These are phyloP conservation scores for Solanum etuberosum DNA, from an alignment of 257 asterid genomes.

Conservation along the genomic window DNA sequence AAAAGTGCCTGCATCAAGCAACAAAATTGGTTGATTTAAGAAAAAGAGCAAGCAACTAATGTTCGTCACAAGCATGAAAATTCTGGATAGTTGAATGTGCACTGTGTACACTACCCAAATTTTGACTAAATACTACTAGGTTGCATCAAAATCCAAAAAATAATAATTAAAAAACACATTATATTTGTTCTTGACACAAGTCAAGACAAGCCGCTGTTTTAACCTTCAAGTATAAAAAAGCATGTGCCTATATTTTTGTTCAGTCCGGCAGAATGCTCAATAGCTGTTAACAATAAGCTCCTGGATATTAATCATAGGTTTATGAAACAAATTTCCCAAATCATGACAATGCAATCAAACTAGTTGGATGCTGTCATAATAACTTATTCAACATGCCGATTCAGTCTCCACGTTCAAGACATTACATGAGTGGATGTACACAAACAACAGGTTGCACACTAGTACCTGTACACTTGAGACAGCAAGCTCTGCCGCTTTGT, in stretches of 20 bases:
- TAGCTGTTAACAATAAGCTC: neutral
- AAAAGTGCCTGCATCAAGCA: constrained; percentile 63
- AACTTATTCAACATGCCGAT: neutral
- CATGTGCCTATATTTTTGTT: neutral
- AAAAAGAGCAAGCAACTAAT: neutral
- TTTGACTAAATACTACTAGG: neutral
- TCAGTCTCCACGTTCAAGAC: neutral
- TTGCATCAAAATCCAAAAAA: neutral
- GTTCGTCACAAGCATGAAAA: neutral
- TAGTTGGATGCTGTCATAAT: neutral
- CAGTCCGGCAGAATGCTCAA: neutral
- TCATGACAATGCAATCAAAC: neutral
- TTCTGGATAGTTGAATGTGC: neutral
- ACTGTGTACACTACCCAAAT: neutral
- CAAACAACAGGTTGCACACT: neutral
- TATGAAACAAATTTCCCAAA: neutral
- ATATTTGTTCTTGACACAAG: neutral
- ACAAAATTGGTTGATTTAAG: neutral
- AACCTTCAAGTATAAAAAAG: neutral
- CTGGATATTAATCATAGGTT: neutral
- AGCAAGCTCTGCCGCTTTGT: constrained; percentile 89
- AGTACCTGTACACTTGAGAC: constrained; percentile 94
- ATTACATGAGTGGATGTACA: neutral
- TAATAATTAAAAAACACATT: neutral
- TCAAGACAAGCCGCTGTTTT: neutral